phyloP scores from a whole-genome alignment of 2,329 filamentous ascomycete species.

The Aspergillus bombycis region DNA sequence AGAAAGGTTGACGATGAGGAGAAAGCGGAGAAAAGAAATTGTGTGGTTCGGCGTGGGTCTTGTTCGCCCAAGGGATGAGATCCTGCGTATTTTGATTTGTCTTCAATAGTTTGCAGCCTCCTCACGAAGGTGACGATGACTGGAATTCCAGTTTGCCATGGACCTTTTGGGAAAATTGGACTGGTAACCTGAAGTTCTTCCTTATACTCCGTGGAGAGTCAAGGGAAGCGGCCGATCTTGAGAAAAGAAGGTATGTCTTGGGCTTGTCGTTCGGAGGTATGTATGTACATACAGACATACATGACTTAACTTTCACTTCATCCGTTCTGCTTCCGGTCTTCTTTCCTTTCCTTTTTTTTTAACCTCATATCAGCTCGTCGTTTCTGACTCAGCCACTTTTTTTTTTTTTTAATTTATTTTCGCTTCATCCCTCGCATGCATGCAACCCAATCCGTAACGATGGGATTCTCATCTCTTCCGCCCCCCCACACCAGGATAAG shows the following conservation, averaged over 20 bases:
- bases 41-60: neutral
- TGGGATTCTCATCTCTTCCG: neutral
- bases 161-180: neutral
- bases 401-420: neutral
- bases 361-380: neutral
- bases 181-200: neutral
- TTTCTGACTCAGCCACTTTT: neutral
- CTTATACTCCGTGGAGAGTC: neutral
- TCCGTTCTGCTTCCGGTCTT: neutral
- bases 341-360: neutral
- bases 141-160: neutral
- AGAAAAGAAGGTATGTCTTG: too few relatives aligned
- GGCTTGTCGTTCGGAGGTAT: too few relatives aligned
- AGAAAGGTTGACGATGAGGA: neutral
- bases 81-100: neutral
- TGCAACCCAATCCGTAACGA: neutral
- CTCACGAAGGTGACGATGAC: neutral
- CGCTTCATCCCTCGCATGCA: neutral
- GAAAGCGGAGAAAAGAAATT: constrained; percentile 4
- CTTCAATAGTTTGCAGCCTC: neutral
- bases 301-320: neutral
- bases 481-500: neutral
- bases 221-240: neutral
- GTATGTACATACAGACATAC: too few relatives aligned
- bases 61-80: neutral